These are phyloP conservation scores for Fusarium solani-melongenae DNA, from an alignment of 2,329 filamentous ascomycete species.

Conservation along the genomic window DNA sequence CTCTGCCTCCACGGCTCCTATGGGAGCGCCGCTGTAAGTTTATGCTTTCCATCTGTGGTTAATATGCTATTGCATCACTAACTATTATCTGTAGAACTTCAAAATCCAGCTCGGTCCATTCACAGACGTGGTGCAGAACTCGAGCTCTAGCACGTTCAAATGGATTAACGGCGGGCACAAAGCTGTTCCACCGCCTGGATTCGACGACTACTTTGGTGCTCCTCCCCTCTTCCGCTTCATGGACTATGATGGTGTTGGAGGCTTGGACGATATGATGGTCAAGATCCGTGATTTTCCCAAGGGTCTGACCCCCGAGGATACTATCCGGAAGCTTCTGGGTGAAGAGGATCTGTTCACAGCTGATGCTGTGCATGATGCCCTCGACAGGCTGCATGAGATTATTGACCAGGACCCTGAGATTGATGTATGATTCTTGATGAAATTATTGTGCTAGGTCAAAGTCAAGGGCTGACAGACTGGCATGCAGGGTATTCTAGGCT, in stretches of 20 bases:
- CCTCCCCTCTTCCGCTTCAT: slow-evolving; percentile 68
- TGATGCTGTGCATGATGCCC: slow-evolving; percentile 22
- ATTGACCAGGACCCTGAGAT: slow-evolving; percentile 55
- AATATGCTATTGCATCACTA: neutral
- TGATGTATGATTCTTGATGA: slow-evolving; percentile 25
- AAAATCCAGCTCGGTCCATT: slow-evolving; percentile 61
- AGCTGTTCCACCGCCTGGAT: slow-evolving; percentile 62
- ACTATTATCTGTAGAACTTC: slow-evolving; percentile 58
- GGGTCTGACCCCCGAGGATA: slow-evolving; percentile 64
- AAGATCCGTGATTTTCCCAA: slow-evolving; percentile 66
- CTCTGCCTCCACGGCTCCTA: slow-evolving; percentile 69
- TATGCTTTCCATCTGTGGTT: too few species aligned
- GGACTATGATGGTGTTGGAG: slow-evolving; percentile 55
- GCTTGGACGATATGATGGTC: slow-evolving; percentile 59
- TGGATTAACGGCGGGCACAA: slow-evolving; percentile 64
- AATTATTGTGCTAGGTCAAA: neutral
- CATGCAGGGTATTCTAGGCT: slow-evolving; percentile 63
- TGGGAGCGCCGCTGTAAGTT: slow-evolving; percentile 64
- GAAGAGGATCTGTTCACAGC: slow-evolving; percentile 37
- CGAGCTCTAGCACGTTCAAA: slow-evolving; percentile 50
- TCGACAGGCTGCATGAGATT: slow-evolving; percentile 51
- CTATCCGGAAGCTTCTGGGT: slow-evolving; percentile 62
- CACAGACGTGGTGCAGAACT: slow-evolving; percentile 31
- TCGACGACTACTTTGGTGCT: slow-evolving; percentile 67
- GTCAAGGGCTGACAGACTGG: neutral